Conservation (phyloP, 805 yeast genomes). For the Metschnikowia proteae region DNA sequence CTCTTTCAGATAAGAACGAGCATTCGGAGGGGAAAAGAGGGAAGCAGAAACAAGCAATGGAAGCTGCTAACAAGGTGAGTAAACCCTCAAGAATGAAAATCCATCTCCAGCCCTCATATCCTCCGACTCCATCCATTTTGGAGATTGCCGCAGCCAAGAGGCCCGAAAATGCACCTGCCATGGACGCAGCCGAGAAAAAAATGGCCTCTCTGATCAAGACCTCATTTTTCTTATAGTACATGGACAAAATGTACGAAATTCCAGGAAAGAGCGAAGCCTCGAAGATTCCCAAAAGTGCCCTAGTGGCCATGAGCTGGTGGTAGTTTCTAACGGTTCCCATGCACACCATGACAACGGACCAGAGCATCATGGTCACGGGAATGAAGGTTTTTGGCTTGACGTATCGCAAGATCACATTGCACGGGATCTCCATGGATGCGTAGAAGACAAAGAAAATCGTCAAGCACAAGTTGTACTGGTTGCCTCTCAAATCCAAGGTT, state of each 20-base stretch:
- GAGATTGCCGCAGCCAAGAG: constrained; percentile 64
- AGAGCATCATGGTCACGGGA: constrained; percentile 52
- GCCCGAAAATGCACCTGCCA: constrained; percentile 79
- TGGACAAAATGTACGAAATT: constrained; percentile 63
- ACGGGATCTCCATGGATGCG: constrained; percentile 57
- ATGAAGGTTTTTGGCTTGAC: constrained; percentile 66
- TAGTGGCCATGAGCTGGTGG: constrained; percentile 56
- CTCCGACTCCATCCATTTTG: constrained; percentile 43
- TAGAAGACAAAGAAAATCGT: constrained; percentile 74
- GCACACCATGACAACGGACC: constrained; percentile 61
- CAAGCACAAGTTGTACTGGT: constrained; percentile 60
- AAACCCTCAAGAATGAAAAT: constrained; percentile 18
- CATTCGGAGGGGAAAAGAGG: constrained; percentile 12
- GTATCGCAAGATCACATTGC: constrained; percentile 57
- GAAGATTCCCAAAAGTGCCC: constrained; percentile 62
- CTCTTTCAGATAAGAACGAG: constrained; percentile 11
- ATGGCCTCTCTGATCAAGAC: constrained; percentile 66
- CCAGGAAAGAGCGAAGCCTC: constrained; percentile 77
- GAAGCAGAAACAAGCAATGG: constrained; percentile 9
- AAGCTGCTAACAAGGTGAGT: constrained; percentile 9
- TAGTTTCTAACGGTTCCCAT: constrained; percentile 61
- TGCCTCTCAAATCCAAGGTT: constrained; percentile 52
- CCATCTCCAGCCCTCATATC: constrained; percentile 19
- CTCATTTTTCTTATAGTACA: constrained; percentile 61
- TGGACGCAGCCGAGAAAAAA: constrained; percentile 66